Evolutionary conservation across 768 basidiomycete genomes (phyloP).

Genomic region (Filobasidium floriforme): DNA sequence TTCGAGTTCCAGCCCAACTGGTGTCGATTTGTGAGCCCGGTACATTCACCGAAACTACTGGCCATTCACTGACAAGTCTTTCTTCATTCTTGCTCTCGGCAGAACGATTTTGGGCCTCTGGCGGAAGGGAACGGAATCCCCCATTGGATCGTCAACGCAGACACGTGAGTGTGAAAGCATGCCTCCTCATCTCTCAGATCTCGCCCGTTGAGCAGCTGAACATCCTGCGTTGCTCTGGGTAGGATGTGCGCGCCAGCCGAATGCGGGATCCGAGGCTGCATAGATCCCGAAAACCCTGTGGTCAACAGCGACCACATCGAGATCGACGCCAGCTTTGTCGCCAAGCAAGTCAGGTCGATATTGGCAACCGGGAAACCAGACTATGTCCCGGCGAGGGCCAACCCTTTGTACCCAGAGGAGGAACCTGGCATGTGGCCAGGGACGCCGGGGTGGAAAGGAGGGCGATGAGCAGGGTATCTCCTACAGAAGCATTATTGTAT

Average conservation of each 20-base stretch:
- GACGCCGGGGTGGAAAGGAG: no score
- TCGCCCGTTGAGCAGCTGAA: not conserved
- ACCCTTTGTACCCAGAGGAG: not conserved
- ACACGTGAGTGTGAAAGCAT: conserved; percentile 9
- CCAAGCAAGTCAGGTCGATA: not conserved
- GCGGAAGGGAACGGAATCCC: conserved; percentile 15
- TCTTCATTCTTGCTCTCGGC: not conserved
- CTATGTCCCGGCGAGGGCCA: not conserved
- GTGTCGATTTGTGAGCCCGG: not conserved
- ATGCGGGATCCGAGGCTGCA: not conserved
- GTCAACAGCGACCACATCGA: not conserved
- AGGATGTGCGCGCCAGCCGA: conserved; percentile 2
- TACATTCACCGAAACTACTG: not conserved
- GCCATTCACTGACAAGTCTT: not conserved
- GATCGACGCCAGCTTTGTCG: not conserved
- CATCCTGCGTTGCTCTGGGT: no score
- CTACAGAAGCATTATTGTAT: no score
- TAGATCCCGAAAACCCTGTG: not conserved
- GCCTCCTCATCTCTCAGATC: not conserved
- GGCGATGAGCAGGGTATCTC: no score
- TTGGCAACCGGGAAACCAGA: not conserved
- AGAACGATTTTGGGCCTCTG: conserved; percentile 17
- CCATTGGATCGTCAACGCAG: conserved; percentile 18
- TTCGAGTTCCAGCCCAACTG: conserved; percentile 20
- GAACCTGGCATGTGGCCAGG: not conserved